phyloP scores from a whole-genome alignment of 1,284 basidiomycete genomes.

The Chalciporus piperatoides region DNA sequence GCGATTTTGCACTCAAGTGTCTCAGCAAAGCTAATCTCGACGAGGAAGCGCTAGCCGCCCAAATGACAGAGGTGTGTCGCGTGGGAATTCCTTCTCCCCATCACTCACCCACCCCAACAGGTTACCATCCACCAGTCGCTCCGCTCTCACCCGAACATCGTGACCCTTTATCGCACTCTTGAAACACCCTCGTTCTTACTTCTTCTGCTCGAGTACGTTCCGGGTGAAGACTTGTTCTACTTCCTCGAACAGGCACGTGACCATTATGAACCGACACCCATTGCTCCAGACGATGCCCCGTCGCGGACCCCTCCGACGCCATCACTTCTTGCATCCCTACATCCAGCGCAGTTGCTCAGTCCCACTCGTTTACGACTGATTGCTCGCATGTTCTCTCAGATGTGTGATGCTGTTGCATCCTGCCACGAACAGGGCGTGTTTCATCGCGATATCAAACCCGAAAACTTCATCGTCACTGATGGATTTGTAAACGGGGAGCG shows the following conservation, averaged over 20 bases:
- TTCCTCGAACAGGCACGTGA: constrained; percentile 94
- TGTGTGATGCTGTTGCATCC: constrained; percentile 97
- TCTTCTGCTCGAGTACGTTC: constrained; percentile 87
- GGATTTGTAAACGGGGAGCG: constrained; percentile 64
- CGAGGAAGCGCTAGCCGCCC: constrained; percentile 79
- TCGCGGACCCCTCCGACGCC: constrained; percentile 87
- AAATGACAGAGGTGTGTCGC: constrained; percentile 76
- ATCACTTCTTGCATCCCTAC: constrained; percentile 84
- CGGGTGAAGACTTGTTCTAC: constrained; percentile 95
- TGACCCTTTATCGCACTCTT: constrained; percentile 88
- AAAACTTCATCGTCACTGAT: constrained; percentile 92
- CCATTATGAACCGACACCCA: constrained; percentile 62
- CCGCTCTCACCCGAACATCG: constrained; percentile 89
- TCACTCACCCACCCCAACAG: constrained; percentile 35
- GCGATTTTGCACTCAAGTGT: constrained; percentile 95
- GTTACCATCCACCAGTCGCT: constrained; percentile 95
- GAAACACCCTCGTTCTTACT: constrained; percentile 80
- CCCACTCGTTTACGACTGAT: constrained; percentile 87
- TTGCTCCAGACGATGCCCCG: constrained; percentile 45
- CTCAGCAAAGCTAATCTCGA: constrained; percentile 91
- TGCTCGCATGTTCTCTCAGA: constrained; percentile 94
- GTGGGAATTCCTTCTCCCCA: constrained; percentile 10
- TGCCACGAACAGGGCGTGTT: constrained; percentile 92
- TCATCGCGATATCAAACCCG: constrained; percentile 98
- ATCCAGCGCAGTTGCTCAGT: constrained; percentile 80